A percentile compares a stretch with the other conserved stretches of the same genome.
Evolutionary conservation across 139 green algal genomes (phyloP).

Genomic region (Chlorella sp.): DNA sequence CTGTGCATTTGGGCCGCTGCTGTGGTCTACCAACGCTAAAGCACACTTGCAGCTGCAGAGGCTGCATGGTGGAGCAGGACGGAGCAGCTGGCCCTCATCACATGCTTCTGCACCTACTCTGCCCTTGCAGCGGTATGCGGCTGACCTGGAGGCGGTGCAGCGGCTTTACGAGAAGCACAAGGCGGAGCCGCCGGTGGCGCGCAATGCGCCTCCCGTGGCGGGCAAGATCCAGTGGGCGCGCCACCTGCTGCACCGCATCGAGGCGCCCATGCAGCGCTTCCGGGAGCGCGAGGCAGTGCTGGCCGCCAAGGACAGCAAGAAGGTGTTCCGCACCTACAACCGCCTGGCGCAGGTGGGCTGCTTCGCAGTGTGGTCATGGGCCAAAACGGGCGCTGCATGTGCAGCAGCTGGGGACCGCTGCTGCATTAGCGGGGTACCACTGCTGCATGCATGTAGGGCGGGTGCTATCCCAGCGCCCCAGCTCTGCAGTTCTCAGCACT

Average conservation of each 20-base stretch:
- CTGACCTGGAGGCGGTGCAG: constrained; percentile 91
- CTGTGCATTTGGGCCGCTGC: constrained; percentile 1
- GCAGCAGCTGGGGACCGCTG: not conserved
- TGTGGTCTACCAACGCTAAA: not conserved
- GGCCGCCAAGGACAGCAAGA: constrained; percentile 88
- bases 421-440: constrained; percentile 51
- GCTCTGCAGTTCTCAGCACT: not conserved
- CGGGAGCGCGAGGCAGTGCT: constrained; percentile 82
- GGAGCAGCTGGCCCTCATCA: too few species aligned
- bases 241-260: constrained; percentile 92
- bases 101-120: not conserved
- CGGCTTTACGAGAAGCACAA: constrained; percentile 94
- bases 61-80: too few species aligned
- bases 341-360: constrained; percentile 60
- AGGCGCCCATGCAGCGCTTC: constrained; percentile 93
- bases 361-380: not conserved
- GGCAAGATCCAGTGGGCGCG: constrained; percentile 93
- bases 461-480: too few species aligned
- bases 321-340: constrained; percentile 94
- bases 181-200: constrained; percentile 78
- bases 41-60: too few species aligned
- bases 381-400: not conserved
- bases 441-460: too few species aligned
- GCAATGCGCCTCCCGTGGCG: constrained; percentile 88
- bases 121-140: not conserved